Percentiles rank a stretch among this genome's conserved stretches.
Evolutionary conservation across 2,329 filamentous ascomycete species (phyloP).

Genomic region (Aspergillus sclerotialis): DNA sequence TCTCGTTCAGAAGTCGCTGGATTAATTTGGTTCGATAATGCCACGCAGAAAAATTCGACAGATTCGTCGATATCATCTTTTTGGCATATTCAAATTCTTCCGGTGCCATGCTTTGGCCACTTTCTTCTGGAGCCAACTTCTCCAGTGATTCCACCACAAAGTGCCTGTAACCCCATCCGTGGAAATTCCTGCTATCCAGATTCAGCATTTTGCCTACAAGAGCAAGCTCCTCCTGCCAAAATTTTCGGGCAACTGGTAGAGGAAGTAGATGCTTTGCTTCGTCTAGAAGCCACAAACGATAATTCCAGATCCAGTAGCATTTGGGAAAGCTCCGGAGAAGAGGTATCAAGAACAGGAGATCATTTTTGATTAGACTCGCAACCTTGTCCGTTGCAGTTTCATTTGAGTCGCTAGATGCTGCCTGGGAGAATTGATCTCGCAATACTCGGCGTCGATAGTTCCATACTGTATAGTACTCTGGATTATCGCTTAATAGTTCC

Average conservation of each 20-base stretch:
- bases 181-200: constrained; percentile 85
- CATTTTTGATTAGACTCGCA: constrained; percentile 55
- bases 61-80: constrained; percentile 73
- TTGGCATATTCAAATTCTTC: constrained; percentile 84
- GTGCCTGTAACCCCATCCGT: constrained; percentile 89
- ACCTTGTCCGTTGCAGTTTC: constrained; percentile 40
- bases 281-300: constrained; percentile 76
- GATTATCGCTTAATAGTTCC: constrained; percentile 38
- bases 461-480: constrained; percentile 45
- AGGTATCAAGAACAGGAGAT: constrained; percentile 76
- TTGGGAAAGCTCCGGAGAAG: constrained; percentile 83
- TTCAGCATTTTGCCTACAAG: constrained; percentile 83
- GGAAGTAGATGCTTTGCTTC: constrained; percentile 62
- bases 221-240: constrained; percentile 81
- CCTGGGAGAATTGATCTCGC: constrained; percentile 49
- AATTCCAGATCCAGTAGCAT: constrained; percentile 99
- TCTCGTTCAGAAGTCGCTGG: constrained; percentile 64
- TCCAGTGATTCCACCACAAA: constrained; percentile 72
- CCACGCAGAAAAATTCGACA: constrained; percentile 98
- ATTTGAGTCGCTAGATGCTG: constrained; percentile 11
- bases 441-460: constrained; percentile 60
- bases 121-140: constrained; percentile 34
- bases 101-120: constrained; percentile 60
- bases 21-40: constrained; percentile 84
- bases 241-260: constrained; percentile 46